These are phyloP conservation scores for Halophytophthora batemanensis DNA, from an alignment of 352 stramenopile genomes.

Conservation along the genomic window DNA sequence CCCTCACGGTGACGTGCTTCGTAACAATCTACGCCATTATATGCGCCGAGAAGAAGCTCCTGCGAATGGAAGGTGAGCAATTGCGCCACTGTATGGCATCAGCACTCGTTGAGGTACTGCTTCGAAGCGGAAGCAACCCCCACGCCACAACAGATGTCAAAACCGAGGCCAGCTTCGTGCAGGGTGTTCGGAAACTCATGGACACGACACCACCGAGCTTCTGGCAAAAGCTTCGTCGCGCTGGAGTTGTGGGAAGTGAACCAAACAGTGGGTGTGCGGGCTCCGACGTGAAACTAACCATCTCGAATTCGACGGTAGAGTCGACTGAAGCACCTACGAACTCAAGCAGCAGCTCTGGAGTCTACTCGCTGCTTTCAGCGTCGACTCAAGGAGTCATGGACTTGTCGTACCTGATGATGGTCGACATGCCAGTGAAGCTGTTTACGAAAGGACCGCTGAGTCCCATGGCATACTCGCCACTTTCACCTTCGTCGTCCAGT, in stretches of 20 bases:
- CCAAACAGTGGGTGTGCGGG: neutral
- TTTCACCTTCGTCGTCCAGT: slow-evolving; percentile 16
- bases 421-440: slow-evolving; percentile 31
- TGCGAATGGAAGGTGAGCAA: slow-evolving; percentile 71
- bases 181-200: slow-evolving; percentile 48
- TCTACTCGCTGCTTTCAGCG: slow-evolving; percentile 55
- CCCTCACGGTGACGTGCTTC: slow-evolving; percentile 22
- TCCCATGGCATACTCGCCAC: slow-evolving; percentile 28
- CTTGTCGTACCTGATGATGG: slow-evolving; percentile 57
- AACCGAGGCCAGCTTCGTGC: slow-evolving; percentile 29
- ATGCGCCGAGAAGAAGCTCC: slow-evolving; percentile 51
- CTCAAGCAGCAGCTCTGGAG: slow-evolving; percentile 21
- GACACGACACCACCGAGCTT: slow-evolving; percentile 63
- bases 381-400: slow-evolving; percentile 67
- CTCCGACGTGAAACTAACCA: slow-evolving; percentile 1
- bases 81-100: slow-evolving; percentile 66
- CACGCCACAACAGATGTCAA: slow-evolving; percentile 3
- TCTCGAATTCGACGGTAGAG: neutral
- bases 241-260: slow-evolving; percentile 17
- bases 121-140: slow-evolving; percentile 10
- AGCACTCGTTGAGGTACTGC: slow-evolving; percentile 50
- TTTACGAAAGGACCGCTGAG: slow-evolving; percentile 27
- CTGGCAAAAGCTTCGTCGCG: slow-evolving; percentile 46
- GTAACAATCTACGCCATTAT: slow-evolving; percentile 56
- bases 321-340: neutral